These are phyloP conservation scores for Trichosanthes truncata DNA, from an alignment of 306 rosid genomes.

Conservation along the genomic window DNA sequence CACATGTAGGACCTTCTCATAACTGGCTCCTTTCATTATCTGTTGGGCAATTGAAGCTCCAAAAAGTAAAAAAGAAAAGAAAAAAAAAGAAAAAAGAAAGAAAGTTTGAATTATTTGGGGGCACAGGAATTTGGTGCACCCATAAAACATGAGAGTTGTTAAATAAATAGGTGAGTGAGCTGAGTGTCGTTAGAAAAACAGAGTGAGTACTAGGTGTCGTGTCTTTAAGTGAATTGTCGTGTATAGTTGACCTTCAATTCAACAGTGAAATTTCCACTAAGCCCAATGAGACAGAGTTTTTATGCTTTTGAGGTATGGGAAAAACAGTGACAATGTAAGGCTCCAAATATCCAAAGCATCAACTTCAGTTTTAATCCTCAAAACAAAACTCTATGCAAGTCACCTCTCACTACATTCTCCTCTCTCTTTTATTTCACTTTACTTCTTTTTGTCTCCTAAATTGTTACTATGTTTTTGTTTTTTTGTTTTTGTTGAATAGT, in stretches of 20 bases:
- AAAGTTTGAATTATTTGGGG: not conserved
- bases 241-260: conserved; percentile 58
- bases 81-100: not conserved
- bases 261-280: conserved; percentile 66
- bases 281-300: conserved; percentile 30
- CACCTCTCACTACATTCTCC: not conserved
- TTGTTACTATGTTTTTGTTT: not conserved
- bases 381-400: not conserved
- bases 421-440: not conserved
- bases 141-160: not conserved
- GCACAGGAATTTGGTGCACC: not conserved
- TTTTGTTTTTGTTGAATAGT: not conserved
- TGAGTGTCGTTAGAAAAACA: not conserved
- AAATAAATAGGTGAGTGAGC: too few species aligned
- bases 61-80: not conserved
- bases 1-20: not conserved
- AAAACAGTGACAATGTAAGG: conserved; percentile 16
- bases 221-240: conserved; percentile 29
- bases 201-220: not conserved
- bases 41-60: not conserved
- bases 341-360: conserved; percentile 10
- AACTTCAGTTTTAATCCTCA: not conserved
- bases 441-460: not conserved
- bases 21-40: not conserved
- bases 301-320: conserved; percentile 28